Evolutionary conservation across 805 yeast genomes (phyloP), one percentile per base, ranked within the genome.

Genomic region (Saccharomycopsis capsularis): DNA sequence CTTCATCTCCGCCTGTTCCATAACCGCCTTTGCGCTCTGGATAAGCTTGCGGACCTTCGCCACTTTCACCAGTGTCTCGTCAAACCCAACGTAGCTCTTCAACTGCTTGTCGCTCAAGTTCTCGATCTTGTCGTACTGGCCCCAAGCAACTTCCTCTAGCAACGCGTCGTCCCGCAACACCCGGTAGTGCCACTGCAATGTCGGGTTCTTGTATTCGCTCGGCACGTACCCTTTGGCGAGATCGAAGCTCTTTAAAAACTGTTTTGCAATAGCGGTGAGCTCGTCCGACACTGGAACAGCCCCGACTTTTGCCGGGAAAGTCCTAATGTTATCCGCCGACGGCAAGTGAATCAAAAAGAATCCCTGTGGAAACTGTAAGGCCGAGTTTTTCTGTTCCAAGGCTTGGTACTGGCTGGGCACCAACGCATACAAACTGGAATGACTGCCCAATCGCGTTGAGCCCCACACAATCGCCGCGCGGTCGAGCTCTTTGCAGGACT

Each of bases 381-480:
- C 30, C n/a, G 47, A 24, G 9, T 30, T n/a, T 21, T 25, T 39
- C n/a, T 42, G 32, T 9, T 34, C 18, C 19, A 42, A 42, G 21
- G 42, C 6, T 23, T 44, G 51, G 15, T 44, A 43, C 5, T 54
- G 57, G 0, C 84, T 75, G 0, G 95, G 84, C 30, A 79, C 67
- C 50, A 89, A 56, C 1, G 82, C 77, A 57, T 73, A 80, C 40
- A 85, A 53, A 3, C 65, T 53, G 0, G 95, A 93, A 30, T 71
- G 60, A 0, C 85, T 62, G 44, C 71, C 71, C 40, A 63, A 66
- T 50, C 81, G 74, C 4, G 71, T 57, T 57, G 79, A 77, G 1
- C 95, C 91, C 80, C 88, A 87, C 3, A 85, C 74, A 5, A 91
- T 64, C 0, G 85, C 93, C 57, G 74, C 79, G 57, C 75, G 75